A percentile compares a stretch with the other conserved stretches of the same genome.
phyloP scores from a whole-genome alignment of 208 protist genomes.

The Leishmania tropica region DNA sequence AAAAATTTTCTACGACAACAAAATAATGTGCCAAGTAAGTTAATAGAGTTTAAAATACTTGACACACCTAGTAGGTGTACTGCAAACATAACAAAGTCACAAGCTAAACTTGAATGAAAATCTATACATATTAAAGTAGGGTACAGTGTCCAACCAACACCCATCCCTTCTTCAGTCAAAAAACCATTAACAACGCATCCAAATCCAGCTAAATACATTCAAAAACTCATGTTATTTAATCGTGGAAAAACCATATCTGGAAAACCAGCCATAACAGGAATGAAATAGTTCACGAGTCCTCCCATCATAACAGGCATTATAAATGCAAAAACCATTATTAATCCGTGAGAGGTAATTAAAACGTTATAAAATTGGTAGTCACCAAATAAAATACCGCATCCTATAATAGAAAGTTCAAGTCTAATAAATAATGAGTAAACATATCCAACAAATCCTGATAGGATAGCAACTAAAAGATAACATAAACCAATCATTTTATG shows the following conservation, averaged over 20 bases:
- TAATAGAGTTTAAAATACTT: conserved; percentile 61
- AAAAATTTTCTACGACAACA: conserved; percentile 54
- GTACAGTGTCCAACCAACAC: conserved; percentile 81
- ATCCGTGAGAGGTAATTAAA: conserved; percentile 69
- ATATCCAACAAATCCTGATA: conserved; percentile 81
- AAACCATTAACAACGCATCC: conserved; percentile 76
- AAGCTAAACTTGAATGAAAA: conserved; percentile 85
- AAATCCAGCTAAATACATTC: conserved; percentile 65
- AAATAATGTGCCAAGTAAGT: conserved; percentile 48
- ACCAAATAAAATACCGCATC: conserved; percentile 73
- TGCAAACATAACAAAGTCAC: conserved; percentile 84
- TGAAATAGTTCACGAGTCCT: conserved; percentile 64
- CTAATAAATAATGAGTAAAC: conserved; percentile 85
- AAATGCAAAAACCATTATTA: conserved; percentile 64
- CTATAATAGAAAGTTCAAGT: conserved; percentile 57
- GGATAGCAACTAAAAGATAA: conserved; percentile 87
- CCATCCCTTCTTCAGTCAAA: conserved; percentile 86
- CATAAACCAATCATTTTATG: conserved; percentile 88
- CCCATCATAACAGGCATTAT: conserved; percentile 85
- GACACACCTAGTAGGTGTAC: conserved; percentile 81
- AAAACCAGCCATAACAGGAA: conserved; percentile 59
- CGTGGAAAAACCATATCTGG: conserved; percentile 70
- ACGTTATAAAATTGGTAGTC: conserved; percentile 81
- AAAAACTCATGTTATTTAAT: conserved; percentile 75
- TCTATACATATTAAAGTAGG: conserved; percentile 83